These are phyloP conservation scores for Nemania abortiva DNA, from an alignment of 2,329 filamentous ascomycete genomes.

Conservation along the genomic window DNA sequence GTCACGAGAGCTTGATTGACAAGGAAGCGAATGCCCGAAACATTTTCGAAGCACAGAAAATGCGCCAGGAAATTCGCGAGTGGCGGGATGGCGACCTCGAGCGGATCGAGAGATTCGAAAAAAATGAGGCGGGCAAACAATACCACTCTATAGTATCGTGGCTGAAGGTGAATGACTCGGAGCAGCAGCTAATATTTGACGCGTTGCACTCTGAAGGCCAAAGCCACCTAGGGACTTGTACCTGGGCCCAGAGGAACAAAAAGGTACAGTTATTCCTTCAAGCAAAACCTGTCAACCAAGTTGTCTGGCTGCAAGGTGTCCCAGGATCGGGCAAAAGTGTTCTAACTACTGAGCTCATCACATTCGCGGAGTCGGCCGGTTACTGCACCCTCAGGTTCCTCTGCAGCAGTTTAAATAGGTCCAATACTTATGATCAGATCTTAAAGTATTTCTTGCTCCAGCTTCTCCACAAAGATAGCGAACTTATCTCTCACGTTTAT, in stretches of 20 bases:
- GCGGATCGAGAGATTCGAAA: slow-evolving; percentile 39
- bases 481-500: slow-evolving; percentile 13
- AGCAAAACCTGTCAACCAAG: not conserved
- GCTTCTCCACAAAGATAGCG: slow-evolving; percentile 16
- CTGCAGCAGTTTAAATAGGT: slow-evolving; percentile 1
- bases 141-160: slow-evolving; percentile 47
- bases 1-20: slow-evolving; percentile 51
- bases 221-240: slow-evolving; percentile 50
- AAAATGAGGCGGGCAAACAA: slow-evolving; percentile 44
- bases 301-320: slow-evolving; percentile 12
- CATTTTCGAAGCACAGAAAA: slow-evolving; percentile 45
- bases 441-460: slow-evolving; percentile 7
- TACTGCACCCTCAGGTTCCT: not conserved
- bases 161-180: slow-evolving; percentile 51
- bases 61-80: slow-evolving; percentile 42
- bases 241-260: slow-evolving; percentile 50
- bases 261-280: slow-evolving; percentile 39
- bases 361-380: not conserved
- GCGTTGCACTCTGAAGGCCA: slow-evolving; percentile 41
- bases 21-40: slow-evolving; percentile 49
- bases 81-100: slow-evolving; percentile 46
- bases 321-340: slow-evolving; percentile 16
- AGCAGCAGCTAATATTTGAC: slow-evolving; percentile 51
- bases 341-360: not conserved
- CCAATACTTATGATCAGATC: slow-evolving; percentile 14